Evolutionary conservation across 2,329 filamentous ascomycete genomes (phyloP), one percentile per base, ranked within the genome.

Genomic region (Thermomyces lanuginosus): DNA sequence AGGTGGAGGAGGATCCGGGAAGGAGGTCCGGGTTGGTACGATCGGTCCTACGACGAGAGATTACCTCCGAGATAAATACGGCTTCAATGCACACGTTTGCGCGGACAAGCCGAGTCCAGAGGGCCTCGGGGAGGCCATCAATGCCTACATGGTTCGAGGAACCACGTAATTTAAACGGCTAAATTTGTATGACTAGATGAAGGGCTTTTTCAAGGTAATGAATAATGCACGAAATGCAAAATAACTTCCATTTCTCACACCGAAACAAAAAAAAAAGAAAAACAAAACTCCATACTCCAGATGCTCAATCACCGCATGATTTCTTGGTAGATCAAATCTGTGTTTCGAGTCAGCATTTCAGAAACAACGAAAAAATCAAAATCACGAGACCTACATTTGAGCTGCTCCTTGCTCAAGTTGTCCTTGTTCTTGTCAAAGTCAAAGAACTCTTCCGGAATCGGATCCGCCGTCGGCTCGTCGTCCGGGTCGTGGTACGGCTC

Each of bases 391-490:
- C 48, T 51, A 75, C 89, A 69, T 66, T 95, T 95, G 55, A 98
- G 60, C 60, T 98, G 83, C 61, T 98, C 89, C 63, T 98, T 98
- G 64, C 79, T 93, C 48, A 98, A 61, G 46, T 77, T 89, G 56
- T 98, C 89, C 72, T 98, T 98, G 67, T 95, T 92, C 69, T 93
- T 93, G 60, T 98, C 89, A 56, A 98, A 98, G 58, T 98, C 89
- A 53, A 98, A 98, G 66, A 98, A 98, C 54, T 92, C 86, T 55
- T 95, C 86, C 12, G 89, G 89, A 46, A 98, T 98, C 12, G 89
- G 84, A 22, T 84, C 80, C 10, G 89, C 89, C 8, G 82, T 93
- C 26, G 89, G 89, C 66, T 98, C 89, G 51, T 98, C 89, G 49
- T 95, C 89, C 5, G 89, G 89, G 53, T 98, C 89, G 55, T 98